Base-by-base conservation (phyloP, 73 alveolate genomes). In the Effrenium voratum region DNA sequence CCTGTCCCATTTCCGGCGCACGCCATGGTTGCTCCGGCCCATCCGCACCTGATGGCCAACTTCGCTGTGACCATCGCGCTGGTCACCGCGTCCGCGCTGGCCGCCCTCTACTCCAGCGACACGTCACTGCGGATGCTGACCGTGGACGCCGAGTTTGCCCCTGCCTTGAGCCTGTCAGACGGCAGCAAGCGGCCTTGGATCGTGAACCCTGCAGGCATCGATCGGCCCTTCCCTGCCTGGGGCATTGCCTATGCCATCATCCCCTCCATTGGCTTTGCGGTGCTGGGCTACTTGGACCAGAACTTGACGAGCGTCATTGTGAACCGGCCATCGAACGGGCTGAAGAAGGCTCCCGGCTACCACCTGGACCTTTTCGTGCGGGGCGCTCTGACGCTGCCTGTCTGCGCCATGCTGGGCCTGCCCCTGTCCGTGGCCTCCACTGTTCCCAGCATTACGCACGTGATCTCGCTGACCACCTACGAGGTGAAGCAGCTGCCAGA, bases 131-230 rank as follows among this genome's bases (percentile, higher is more conserved):
- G 44, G 44, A n/a, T 30, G 72, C 41, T 70, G 46, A 26, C 22
- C 44, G 82, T 70, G 40, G 46, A 30, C 32, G 82, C 40, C 34
- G 44, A 70, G 44, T 70, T 70, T 41, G 34, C 46, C 44, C 82
- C 82, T 19, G 32, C 19, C 6, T 5, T 70, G 82, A 70, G 44
- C 82, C 41, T 36, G 44, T 0, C 40, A 5, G 44, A 30, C 5
- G 82, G 82, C 82, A 70, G 82, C 82, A 36, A 30, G 44, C 82
- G 82, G 82, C 82, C 82, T 28, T 70, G 82, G 82, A 70, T 70
- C 82, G 41, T 70, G 2, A 70, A 70, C 41, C 82, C 82, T 41
- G 40, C 44, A 5, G 82, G 82, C 82, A 70, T 70, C 44, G 44
- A 70, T 41, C 40, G 44, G 44, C 46, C 40, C 44, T 70, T 70